Conservation (phyloP, 2,329 filamentous ascomycete species). For the Stachybotrys chlorohalonatus region DNA sequence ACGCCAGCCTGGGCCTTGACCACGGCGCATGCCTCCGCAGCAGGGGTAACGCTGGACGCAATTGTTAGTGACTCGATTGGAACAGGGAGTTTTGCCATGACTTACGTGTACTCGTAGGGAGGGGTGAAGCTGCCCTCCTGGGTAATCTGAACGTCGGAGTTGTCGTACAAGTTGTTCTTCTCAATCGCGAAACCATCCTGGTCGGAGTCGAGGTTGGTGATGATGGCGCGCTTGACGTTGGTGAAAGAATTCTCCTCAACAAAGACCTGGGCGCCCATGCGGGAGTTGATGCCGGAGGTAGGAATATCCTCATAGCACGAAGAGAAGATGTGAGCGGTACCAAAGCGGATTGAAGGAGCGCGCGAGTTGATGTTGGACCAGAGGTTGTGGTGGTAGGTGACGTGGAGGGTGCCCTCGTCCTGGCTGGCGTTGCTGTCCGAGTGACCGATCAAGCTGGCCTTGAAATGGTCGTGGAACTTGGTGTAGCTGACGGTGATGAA, state of each 20-base stretch:
- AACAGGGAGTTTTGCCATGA: neutral
- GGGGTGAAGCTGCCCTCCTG: constrained; percentile 18
- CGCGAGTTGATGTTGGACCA: constrained; percentile 51
- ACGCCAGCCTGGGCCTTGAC: constrained; percentile 10
- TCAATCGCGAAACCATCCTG: constrained; percentile 32
- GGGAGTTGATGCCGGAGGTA: constrained; percentile 42
- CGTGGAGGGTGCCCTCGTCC: constrained; percentile 45
- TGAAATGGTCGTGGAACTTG: constrained; percentile 35
- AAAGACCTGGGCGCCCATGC: constrained; percentile 41
- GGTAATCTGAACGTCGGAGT: constrained; percentile 23
- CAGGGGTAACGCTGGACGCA: constrained; percentile 21
- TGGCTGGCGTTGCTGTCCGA: constrained; percentile 46
- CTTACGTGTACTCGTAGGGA: constrained; percentile 24
- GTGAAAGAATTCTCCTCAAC: constrained; percentile 43
- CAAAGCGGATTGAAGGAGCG: constrained; percentile 49
- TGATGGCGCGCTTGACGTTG: constrained; percentile 29
- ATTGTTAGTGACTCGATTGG: constrained; percentile 18
- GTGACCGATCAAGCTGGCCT: constrained; percentile 51
- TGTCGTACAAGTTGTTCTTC: constrained; percentile 33
- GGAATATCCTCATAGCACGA: constrained; percentile 34
- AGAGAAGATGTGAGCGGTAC: constrained; percentile 41
- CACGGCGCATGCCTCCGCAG: constrained; percentile 8
- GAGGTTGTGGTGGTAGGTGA: constrained; percentile 54
- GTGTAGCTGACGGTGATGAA: constrained; percentile 29
- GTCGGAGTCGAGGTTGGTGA: constrained; percentile 32